Base-by-base conservation (phyloP, 352 stramenopile genomes). In the Phytophthora kernoviae region DNA sequence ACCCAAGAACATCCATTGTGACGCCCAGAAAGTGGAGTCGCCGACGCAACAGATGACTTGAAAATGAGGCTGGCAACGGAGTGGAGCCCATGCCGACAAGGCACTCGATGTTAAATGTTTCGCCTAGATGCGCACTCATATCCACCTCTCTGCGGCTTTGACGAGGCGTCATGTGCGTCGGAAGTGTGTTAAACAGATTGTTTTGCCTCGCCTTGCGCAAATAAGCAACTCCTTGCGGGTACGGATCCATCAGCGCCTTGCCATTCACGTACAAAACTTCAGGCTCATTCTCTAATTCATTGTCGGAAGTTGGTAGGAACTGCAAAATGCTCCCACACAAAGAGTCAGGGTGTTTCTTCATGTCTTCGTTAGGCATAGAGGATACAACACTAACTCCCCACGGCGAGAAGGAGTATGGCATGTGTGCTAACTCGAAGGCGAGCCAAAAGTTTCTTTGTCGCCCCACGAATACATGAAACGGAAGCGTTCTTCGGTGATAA, bases 151-250 rank as follows among this genome's bases (percentile, higher is more conserved):
- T 49, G 4, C 76, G 68, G 0, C 15, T 43, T 36, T 79, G 62
- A 7, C 72, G 69, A 20, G 81, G 79, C 21, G 63, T 77, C 41
- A 92, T 62, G 42, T 90, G 75, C 0, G 62, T 84, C 32, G 75
- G 81, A 7, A 75, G 51, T 1, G 47, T 32, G 22, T 86, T 84
- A 56, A 73, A 83, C 37, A 84, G 30, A 27, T 62, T 65, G 51
- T 85, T 85, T 18, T 52, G 43, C 11, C 49, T 47, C 0, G 54
- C 56, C n/a, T 58, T 71, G 1, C 24, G 56, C 39, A 85, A 54
- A 4, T 82, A 84, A 4, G 67, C 21, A 30, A 65, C 41, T 5
- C 54, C 61, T 33, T 69, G 54, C 2, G 61, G 61, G 36, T 68
- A 68, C 27, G 54, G 60, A 36, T 68, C 54, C 18, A 68, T 68